phyloP scores from a whole-genome alignment of 768 basidiomycete species.

The Cystobasidium onofrii region DNA sequence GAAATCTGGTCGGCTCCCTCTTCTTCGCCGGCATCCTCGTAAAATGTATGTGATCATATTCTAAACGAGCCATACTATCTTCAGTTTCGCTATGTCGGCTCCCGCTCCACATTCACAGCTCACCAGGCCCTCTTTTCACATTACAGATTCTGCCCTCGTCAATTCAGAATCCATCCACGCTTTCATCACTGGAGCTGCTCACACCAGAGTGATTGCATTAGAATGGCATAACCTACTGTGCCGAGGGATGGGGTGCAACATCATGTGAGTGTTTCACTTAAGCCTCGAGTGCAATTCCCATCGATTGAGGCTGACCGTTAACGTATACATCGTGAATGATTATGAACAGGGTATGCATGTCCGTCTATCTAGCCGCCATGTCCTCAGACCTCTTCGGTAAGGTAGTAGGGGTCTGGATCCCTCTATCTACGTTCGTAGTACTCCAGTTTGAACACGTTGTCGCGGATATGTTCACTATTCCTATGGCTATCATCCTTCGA shows the following conservation, averaged over 20 bases:
- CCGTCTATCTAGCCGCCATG: constrained; percentile 1
- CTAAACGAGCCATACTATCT: too few relatives aligned
- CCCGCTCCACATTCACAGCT: too few relatives aligned
- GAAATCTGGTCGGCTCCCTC: constrained; percentile 3
- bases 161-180: not conserved
- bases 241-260: constrained; percentile 2
- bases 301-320: too few relatives aligned
- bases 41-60: not conserved
- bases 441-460: constrained; percentile 1
- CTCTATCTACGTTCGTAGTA: not conserved
- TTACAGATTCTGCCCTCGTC: not conserved
- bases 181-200: constrained; percentile 1
- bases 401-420: not conserved
- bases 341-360: not conserved
- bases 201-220: not conserved
- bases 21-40: constrained; percentile 5
- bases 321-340: too few relatives aligned
- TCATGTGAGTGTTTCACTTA: not conserved
- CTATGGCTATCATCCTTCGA: constrained; percentile 1
- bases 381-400: not conserved
- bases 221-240: constrained; percentile 7
- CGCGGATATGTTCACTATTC: constrained; percentile 9
- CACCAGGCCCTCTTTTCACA: too few relatives aligned
- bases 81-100: too few relatives aligned
- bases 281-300: too few relatives aligned